Evolutionary conservation across 495 filamentous ascomycete genomes (phyloP).

Genomic region (Tetracladium setigerum): DNA sequence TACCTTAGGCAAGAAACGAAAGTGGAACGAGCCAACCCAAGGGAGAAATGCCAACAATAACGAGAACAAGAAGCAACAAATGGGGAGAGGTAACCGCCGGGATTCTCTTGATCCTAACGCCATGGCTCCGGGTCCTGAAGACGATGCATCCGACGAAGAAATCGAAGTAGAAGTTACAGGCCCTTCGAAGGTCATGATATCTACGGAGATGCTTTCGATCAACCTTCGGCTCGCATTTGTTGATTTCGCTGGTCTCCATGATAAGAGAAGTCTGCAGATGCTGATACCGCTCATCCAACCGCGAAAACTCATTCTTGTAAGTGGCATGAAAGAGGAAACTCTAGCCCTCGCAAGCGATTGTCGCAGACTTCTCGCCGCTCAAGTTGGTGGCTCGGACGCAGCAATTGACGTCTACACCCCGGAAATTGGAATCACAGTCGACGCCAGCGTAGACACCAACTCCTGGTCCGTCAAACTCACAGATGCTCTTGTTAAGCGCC

Average conservation of each 20-base stretch:
- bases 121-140: slow-evolving; percentile 28
- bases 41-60: slow-evolving; percentile 28
- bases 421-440: slow-evolving; percentile 55
- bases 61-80: slow-evolving; percentile 35
- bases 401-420: slow-evolving; percentile 72
- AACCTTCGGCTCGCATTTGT: slow-evolving; percentile 75
- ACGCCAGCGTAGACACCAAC: slow-evolving; percentile 95
- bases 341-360: slow-evolving; percentile 70
- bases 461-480: slow-evolving; percentile 92
- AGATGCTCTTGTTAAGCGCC: slow-evolving; percentile 66
- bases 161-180: slow-evolving; percentile 50
- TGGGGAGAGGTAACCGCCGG: slow-evolving; percentile 3
- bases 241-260: slow-evolving; percentile 88
- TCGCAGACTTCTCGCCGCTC: slow-evolving; percentile 53
- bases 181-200: slow-evolving; percentile 66
- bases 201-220: slow-evolving; percentile 51
- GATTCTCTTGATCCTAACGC: slow-evolving; percentile 8
- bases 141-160: slow-evolving; percentile 47
- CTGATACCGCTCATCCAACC: slow-evolving; percentile 91
- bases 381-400: slow-evolving; percentile 28
- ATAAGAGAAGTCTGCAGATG: slow-evolving; percentile 88
- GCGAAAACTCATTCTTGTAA: slow-evolving; percentile 83
- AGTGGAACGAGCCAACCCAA: slow-evolving; percentile 66
- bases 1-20: slow-evolving; percentile 83
- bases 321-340: slow-evolving; percentile 72